These are phyloP conservation scores for Beauveria varroae DNA, from an alignment of 2,329 filamentous ascomycete species.

Conservation along the genomic window DNA sequence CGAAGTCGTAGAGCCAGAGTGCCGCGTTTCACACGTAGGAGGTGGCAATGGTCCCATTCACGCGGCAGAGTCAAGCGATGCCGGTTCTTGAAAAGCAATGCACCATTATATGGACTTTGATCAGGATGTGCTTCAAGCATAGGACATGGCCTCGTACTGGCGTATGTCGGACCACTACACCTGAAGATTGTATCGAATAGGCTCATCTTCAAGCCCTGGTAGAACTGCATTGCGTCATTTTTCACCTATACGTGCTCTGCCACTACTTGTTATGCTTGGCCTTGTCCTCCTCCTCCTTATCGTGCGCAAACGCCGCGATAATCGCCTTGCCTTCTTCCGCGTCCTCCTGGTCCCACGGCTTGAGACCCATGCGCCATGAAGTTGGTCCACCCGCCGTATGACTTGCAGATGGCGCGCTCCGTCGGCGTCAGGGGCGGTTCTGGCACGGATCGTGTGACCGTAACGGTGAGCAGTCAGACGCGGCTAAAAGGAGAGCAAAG, in stretches of 20 bases:
- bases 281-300: background rate
- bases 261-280: background rate
- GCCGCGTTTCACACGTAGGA: background rate
- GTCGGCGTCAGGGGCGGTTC: slow-evolving; percentile 11
- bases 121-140: background rate
- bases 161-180: background rate
- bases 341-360: slow-evolving; percentile 7
- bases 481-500: too few species aligned
- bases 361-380: slow-evolving; percentile 10
- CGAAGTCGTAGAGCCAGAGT: background rate
- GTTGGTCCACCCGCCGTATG: slow-evolving; percentile 12
- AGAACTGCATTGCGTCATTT: background rate
- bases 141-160: background rate
- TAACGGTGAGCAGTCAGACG: too few species aligned
- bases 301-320: background rate
- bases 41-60: too few species aligned
- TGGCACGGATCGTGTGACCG: background rate
- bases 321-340: slow-evolving; percentile 9
- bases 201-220: background rate
- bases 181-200: background rate
- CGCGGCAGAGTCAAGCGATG: background rate
- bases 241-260: too few species aligned
- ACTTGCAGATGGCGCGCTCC: slow-evolving; percentile 11
- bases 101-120: background rate
- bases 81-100: background rate